Percentiles rank a stretch among this genome's conserved stretches.
These are phyloP conservation scores for Plantago elongata DNA, from an alignment of 257 asterid genomes.

Conservation along the genomic window DNA sequence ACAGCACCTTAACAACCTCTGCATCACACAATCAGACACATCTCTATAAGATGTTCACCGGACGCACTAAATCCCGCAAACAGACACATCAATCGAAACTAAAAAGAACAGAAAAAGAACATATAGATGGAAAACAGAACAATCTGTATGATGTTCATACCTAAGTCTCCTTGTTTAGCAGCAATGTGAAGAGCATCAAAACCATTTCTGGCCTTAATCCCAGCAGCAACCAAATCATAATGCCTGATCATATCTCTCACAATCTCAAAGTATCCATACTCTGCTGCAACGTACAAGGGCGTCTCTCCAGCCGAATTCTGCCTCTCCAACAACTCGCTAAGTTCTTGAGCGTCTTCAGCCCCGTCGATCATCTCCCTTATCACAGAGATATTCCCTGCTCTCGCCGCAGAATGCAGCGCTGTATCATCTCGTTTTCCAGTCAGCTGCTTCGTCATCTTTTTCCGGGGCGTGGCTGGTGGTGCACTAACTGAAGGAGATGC, in stretches of 20 bases:
- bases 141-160: conserved; percentile 9
- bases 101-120: too few relatives aligned
- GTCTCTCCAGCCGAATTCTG: conserved; percentile 55
- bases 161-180: conserved; percentile 62
- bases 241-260: conserved; percentile 44
- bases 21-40: neutral
- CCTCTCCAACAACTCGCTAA: conserved; percentile 26
- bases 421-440: conserved; percentile 56
- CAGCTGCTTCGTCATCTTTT: conserved; percentile 55
- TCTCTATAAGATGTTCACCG: neutral
- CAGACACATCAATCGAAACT: too few relatives aligned
- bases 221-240: conserved; percentile 42
- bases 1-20: conserved; percentile 52
- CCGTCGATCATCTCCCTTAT: conserved; percentile 32
- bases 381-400: conserved; percentile 38
- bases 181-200: conserved; percentile 63
- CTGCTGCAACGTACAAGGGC: conserved; percentile 44
- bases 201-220: conserved; percentile 52
- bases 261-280: conserved; percentile 45
- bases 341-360: conserved; percentile 22
- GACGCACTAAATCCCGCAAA: neutral
- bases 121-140: too few relatives aligned
- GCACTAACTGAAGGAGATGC: conserved; percentile 14
- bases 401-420: conserved; percentile 43
- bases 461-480: conserved; percentile 38